Conservation (phyloP, 1,139 yeast genomes). For the Saccharomycopsis crataegensis region DNA sequence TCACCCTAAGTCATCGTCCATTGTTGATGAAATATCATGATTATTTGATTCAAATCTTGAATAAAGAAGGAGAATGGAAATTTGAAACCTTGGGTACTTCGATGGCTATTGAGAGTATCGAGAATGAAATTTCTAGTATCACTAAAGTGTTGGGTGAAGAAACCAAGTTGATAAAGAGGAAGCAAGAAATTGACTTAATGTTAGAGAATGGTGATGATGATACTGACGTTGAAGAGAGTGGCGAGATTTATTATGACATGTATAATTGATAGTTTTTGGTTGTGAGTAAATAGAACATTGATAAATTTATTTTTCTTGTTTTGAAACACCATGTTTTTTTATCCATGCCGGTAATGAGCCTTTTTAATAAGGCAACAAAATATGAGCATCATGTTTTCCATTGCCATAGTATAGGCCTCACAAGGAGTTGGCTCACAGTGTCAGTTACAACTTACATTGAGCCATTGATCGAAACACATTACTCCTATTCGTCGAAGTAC, state of each 20-base stretch:
- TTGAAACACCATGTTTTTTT: background rate
- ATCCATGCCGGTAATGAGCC: background rate
- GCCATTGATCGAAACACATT: background rate
- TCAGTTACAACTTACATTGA: background rate
- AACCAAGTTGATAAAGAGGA: conserved; percentile 44
- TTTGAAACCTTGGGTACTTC: conserved; percentile 46
- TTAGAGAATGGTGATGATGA: conserved; percentile 14
- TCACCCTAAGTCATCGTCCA: conserved; percentile 84
- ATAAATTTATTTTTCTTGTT: background rate
- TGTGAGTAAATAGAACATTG: background rate
- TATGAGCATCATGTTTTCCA: too few species aligned
- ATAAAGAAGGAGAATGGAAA: conserved; percentile 42
- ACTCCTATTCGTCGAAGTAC: background rate
- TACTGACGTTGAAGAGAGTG: conserved; percentile 9
- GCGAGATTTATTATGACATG: conserved; percentile 12
- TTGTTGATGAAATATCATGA: conserved; percentile 82
- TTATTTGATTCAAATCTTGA: conserved; percentile 48
- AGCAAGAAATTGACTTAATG: conserved; percentile 28
- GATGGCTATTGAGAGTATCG: conserved; percentile 53
- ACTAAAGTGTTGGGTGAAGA: conserved; percentile 48
- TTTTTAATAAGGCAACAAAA: too few species aligned
- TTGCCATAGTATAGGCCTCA: too few species aligned
- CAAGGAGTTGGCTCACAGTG: background rate
- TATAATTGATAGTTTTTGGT: conserved; percentile 1
- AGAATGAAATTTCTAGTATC: conserved; percentile 58